Conservation (phyloP, 2,329 filamentous ascomycete genomes). For the Esteya vermicola region DNA sequence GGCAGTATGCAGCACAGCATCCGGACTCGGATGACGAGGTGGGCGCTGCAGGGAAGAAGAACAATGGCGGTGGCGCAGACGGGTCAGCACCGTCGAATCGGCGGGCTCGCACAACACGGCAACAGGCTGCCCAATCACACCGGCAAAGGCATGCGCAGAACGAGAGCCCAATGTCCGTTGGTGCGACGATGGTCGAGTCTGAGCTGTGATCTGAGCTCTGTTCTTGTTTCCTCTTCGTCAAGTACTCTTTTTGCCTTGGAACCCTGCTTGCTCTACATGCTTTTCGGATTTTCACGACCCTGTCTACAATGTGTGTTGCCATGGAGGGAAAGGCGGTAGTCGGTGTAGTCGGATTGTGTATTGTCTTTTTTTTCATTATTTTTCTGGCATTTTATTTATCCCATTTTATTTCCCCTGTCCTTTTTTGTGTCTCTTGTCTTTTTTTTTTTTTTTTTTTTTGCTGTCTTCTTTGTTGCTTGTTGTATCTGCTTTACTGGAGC, state of each 20-base stretch:
- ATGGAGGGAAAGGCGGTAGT: too few relatives aligned
- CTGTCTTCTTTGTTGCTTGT: background rate
- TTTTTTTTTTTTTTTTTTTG: background rate
- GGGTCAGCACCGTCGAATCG: conserved; percentile 19
- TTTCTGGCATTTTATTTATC: background rate
- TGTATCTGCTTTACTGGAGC: background rate
- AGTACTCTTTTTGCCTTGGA: background rate
- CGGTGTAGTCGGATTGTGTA: too few relatives aligned
- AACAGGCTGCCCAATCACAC: conserved; percentile 15
- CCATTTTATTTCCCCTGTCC: background rate
- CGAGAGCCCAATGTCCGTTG: conserved; percentile 42
- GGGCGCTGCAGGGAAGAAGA: conserved; percentile 21
- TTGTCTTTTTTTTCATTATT: background rate
- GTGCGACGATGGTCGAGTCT: conserved; percentile 42
- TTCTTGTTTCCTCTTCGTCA: background rate
- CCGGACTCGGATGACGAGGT: conserved; percentile 46
- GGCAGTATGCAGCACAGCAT: conserved; percentile 35
- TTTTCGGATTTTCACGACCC: too few relatives aligned
- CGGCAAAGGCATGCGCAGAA: conserved; percentile 35
- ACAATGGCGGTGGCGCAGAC: conserved; percentile 22
- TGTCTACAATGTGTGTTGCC: too few relatives aligned
- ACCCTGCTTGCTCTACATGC: background rate
- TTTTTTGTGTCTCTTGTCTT: background rate
- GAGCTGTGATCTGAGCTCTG: conserved; percentile 26
- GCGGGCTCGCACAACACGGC: conserved; percentile 27